These are phyloP conservation scores for Capsicum rhomboideum DNA, from an alignment of 257 asterid species.

Conservation along the genomic window DNA sequence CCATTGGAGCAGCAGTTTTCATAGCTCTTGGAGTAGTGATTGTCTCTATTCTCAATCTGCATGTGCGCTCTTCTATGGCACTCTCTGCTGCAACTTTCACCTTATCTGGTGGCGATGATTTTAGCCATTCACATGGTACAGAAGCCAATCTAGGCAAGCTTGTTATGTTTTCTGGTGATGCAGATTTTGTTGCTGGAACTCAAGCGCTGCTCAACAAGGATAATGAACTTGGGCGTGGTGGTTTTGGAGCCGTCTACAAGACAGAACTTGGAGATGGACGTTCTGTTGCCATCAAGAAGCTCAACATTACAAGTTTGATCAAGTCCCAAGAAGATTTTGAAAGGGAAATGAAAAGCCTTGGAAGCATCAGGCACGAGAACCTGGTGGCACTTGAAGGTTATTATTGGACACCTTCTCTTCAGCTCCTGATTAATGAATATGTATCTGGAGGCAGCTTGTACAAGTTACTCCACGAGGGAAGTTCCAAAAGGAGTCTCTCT, in stretches of 20 bases:
- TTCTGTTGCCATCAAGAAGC: constrained; percentile 75
- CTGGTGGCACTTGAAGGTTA: constrained; percentile 65
- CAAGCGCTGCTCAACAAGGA: constrained; percentile 67
- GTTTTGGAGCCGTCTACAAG: constrained; percentile 69
- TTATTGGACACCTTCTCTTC: constrained; percentile 80
- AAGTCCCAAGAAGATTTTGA: constrained; percentile 73
- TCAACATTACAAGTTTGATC: constrained; percentile 58
- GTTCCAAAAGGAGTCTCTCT: constrained; percentile 22
- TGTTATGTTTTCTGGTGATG: constrained; percentile 78
- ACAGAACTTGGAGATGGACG: constrained; percentile 54
- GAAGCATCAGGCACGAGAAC: constrained; percentile 48
- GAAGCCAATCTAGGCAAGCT: constrained; percentile 82
- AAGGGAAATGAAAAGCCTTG: constrained; percentile 55
- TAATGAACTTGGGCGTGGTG: constrained; percentile 80
- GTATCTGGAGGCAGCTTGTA: constrained; percentile 50
- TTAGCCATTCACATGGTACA: constrained; percentile 52
- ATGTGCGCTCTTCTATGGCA: constrained; percentile 41
- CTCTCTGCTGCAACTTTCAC: constrained; percentile 43
- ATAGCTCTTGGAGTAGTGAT: constrained; percentile 78
- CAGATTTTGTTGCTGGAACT: constrained; percentile 59
- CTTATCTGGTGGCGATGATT: constrained; percentile 55
- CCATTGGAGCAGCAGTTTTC: constrained; percentile 81
- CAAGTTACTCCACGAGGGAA: constrained; percentile 50
- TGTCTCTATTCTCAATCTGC: constrained; percentile 63
- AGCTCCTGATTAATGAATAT: constrained; percentile 58